Conservation (phyloP, 441 rosid species). For the Adansonia gregorii region DNA sequence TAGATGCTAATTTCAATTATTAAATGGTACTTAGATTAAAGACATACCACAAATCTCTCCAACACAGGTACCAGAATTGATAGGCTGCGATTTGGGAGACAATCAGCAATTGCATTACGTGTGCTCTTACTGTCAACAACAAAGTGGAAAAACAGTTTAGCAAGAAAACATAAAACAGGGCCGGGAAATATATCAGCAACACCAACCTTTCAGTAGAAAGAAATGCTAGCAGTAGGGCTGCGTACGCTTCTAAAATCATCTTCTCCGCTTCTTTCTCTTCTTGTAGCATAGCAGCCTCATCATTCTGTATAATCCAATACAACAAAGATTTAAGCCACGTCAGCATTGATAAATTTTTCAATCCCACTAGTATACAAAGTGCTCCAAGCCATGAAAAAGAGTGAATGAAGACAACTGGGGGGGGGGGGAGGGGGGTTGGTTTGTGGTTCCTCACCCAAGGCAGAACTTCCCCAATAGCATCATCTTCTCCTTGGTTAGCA, state of each 20-base stretch:
- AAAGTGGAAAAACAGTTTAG: slow-evolving; percentile 28
- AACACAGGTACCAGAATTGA: slow-evolving; percentile 83
- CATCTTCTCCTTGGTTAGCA: slow-evolving; percentile 72
- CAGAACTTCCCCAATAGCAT: slow-evolving; percentile 60
- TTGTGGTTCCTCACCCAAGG: slow-evolving; percentile 60
- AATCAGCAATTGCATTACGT: slow-evolving; percentile 75
- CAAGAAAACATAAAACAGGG: background rate
- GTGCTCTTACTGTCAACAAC: slow-evolving; percentile 63
- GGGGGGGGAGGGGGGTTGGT: no score
- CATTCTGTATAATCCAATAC: slow-evolving; percentile 52
- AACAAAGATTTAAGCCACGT: slow-evolving; percentile 19
- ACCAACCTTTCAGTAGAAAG: slow-evolving; percentile 92
- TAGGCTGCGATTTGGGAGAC: slow-evolving; percentile 75
- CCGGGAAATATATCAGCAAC: background rate
- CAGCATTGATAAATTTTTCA: slow-evolving; percentile 1
- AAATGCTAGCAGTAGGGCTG: slow-evolving; percentile 96
- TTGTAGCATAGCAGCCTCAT: slow-evolving; percentile 79
- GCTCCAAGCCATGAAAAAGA: background rate
- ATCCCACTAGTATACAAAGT: background rate
- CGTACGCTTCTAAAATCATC: slow-evolving; percentile 97
- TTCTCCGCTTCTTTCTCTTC: slow-evolving; percentile 98
- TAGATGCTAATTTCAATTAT: slow-evolving; percentile 5
- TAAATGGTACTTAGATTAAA: slow-evolving; percentile 25
- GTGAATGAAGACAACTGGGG: background rate
- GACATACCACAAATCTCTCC: slow-evolving; percentile 98